phyloP scores from a whole-genome alignment of 179 eudicot genomes.

The Nepenthes alata region DNA sequence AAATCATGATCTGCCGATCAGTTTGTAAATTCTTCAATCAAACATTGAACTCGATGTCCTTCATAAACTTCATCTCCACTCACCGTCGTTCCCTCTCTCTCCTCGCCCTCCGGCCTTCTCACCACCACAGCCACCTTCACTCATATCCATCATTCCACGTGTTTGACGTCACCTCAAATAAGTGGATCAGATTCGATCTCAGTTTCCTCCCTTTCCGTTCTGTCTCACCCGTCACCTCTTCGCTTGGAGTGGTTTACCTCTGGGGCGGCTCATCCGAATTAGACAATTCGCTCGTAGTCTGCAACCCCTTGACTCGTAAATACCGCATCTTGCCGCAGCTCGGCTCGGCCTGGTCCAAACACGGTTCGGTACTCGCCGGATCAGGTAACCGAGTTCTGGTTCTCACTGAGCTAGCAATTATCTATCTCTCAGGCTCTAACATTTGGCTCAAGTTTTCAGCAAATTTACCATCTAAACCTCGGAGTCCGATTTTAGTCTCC shows the following conservation, averaged over 20 bases:
- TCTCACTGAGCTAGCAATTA: conserved; percentile 61
- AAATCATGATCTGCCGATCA: conserved; percentile 42
- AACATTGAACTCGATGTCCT: conserved; percentile 40
- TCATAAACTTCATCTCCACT: conserved; percentile 25
- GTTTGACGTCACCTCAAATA: conserved; percentile 32
- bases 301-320: conserved; percentile 49
- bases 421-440: conserved; percentile 27
- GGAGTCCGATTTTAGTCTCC: conserved; percentile 54
- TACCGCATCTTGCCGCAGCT: conserved; percentile 49
- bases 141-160: conserved; percentile 34
- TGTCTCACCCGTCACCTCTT: conserved; percentile 60
- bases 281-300: conserved; percentile 38
- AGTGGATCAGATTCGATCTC: conserved; percentile 57
- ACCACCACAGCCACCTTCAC: conserved; percentile 11
- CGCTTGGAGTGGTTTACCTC: conserved; percentile 61
- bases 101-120: conserved; percentile 14
- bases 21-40: conserved; percentile 44
- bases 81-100: conserved; percentile 14
- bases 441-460: conserved; percentile 75
- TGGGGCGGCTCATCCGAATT: conserved; percentile 46
- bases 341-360: conserved; percentile 87
- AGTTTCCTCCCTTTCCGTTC: conserved; percentile 60
- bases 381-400: conserved; percentile 42
- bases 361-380: conserved; percentile 73
- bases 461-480: conserved; percentile 65